These are phyloP conservation scores for Candida tropicalis DNA, from an alignment of 1,139 yeast species.

Conservation along the genomic window DNA sequence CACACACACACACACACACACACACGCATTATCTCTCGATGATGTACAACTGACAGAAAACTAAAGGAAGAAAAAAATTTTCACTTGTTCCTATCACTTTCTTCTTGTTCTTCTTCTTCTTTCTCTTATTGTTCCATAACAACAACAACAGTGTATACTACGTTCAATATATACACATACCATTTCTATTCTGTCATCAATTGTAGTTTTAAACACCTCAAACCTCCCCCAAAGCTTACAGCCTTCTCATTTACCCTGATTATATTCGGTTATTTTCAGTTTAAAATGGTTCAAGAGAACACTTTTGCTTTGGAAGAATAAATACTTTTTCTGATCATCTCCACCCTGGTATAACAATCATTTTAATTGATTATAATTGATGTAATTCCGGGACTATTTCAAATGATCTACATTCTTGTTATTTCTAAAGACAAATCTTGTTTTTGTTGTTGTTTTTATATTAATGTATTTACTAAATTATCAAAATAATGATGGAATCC, in stretches of 20 bases:
- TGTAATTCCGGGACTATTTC: constrained; percentile 43
- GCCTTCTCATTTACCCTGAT: constrained; percentile 57
- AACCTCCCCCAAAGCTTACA: constrained; percentile 38
- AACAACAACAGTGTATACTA: neutral
- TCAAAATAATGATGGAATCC: constrained; percentile 16
- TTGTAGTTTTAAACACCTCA: neutral
- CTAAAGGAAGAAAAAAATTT: neutral
- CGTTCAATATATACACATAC: neutral
- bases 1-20: too few species aligned
- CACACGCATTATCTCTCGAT: too few species aligned
- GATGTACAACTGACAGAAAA: neutral
- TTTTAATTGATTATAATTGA: constrained; percentile 15
- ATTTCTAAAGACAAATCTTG: neutral
- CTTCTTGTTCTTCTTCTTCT: neutral
- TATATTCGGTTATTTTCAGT: constrained; percentile 56
- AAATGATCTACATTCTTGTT: constrained; percentile 37
- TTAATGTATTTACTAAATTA: constrained; percentile 13
- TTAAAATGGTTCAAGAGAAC: constrained; percentile 51
- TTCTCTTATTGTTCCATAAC: neutral
- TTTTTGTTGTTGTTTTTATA: constrained; percentile 6
- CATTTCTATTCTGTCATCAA: too few species aligned
- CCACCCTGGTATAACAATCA: constrained; percentile 46
- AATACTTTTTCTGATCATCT: constrained; percentile 39
- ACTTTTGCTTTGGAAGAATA: constrained; percentile 50
- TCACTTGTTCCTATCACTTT: neutral